Conservation (phyloP, 1,284 basidiomycete genomes). For the Marasmius fiardii region DNA sequence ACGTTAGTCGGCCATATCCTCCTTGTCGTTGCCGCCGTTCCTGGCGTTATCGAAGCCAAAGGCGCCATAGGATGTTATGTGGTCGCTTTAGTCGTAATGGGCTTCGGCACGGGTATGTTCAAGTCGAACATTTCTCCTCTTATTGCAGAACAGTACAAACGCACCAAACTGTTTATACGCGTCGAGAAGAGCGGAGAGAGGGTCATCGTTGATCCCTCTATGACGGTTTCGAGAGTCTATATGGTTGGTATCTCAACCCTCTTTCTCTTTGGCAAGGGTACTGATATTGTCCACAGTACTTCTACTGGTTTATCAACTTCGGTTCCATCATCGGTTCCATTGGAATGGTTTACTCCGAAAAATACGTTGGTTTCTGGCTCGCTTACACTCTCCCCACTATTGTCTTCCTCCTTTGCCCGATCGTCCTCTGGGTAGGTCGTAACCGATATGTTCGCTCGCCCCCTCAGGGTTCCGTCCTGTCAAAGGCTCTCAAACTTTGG, state of each 20-base stretch:
- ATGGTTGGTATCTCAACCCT: constrained; percentile 47
- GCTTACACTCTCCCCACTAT: constrained; percentile 67
- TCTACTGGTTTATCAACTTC: constrained; percentile 79
- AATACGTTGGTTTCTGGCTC: constrained; percentile 73
- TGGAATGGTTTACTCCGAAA: constrained; percentile 70
- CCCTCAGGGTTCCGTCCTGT: constrained; percentile 75
- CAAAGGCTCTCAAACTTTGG: constrained; percentile 47
- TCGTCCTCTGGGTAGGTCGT: constrained; percentile 66
- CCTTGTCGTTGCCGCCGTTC: constrained; percentile 1
- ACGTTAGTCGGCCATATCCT: constrained; percentile 8
- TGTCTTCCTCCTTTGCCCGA: constrained; percentile 63
- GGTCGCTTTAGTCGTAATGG: constrained; percentile 68
- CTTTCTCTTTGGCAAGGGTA: background rate
- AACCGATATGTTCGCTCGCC: constrained; percentile 52
- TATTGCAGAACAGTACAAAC: constrained; percentile 74
- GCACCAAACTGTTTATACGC: constrained; percentile 51
- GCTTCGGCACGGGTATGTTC: constrained; percentile 71
- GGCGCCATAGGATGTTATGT: constrained; percentile 56
- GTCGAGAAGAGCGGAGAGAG: constrained; percentile 63
- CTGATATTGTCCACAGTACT: constrained; percentile 44
- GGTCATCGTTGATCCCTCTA: constrained; percentile 77
- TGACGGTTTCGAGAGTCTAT: constrained; percentile 72
- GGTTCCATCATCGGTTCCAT: constrained; percentile 73
- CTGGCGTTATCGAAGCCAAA: constrained; percentile 4
- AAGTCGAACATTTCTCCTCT: constrained; percentile 80